phyloP scores from a whole-genome alignment of 75 land plant species.

The Picea sitchensis region DNA sequence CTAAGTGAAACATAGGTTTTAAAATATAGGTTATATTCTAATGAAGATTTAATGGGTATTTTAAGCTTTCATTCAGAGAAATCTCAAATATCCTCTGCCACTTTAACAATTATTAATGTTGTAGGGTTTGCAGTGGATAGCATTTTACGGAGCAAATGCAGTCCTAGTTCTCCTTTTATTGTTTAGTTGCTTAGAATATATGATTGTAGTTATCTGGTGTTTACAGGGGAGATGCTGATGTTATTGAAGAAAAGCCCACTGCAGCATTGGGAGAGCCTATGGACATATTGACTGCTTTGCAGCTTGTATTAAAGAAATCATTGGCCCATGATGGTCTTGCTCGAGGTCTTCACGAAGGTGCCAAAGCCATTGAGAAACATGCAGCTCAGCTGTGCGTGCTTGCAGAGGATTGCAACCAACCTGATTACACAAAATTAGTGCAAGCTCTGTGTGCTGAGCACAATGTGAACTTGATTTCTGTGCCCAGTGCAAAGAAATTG shows the following conservation, averaged over 20 bases:
- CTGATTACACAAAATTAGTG: conserved; percentile 56
- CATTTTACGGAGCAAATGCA: no score
- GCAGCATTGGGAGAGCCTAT: conserved; percentile 47
- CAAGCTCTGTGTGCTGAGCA: conserved; percentile 58
- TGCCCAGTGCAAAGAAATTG: conserved; percentile 54
- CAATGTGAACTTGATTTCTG: conserved; percentile 56
- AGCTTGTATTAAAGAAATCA: conserved; percentile 51
- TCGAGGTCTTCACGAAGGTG: conserved; percentile 49
- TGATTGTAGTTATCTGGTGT: neutral
- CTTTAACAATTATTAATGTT: no score
- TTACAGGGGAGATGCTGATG: conserved; percentile 21
- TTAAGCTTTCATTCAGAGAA: no score
- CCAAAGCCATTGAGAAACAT: conserved; percentile 63
- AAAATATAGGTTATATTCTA: no score
- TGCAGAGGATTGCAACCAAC: conserved; percentile 65
- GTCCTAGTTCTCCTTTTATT: no score
- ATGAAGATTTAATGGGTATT: no score
- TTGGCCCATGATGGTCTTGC: conserved; percentile 50
- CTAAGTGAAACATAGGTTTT: no score
- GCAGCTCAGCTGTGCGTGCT: conserved; percentile 56
- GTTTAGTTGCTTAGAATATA: neutral
- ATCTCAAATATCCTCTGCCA: no score
- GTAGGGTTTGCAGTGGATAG: no score
- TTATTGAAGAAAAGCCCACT: conserved; percentile 15
- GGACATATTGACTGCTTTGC: conserved; percentile 52